Percentiles rank a stretch among this genome's conserved stretches.
phyloP scores from a whole-genome alignment of 2,329 filamentous ascomycete species.

The Trichoderma atrobrunneum region DNA sequence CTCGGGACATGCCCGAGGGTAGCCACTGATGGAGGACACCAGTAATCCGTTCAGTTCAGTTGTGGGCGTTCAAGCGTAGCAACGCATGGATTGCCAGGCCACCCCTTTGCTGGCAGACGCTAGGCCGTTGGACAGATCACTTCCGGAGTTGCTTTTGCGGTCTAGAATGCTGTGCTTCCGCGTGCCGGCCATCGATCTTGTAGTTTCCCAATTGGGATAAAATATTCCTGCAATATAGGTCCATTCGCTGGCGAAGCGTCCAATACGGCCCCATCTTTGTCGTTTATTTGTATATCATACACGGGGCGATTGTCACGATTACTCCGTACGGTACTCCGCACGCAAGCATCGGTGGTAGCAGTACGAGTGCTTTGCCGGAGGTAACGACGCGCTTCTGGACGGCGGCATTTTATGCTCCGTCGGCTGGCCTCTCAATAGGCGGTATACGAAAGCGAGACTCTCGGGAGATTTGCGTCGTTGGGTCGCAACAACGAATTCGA shows the following conservation, averaged over 20 bases:
- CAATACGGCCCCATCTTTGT: not conserved
- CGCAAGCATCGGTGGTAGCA: not conserved
- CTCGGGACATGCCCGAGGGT: constrained; percentile 5
- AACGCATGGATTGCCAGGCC: not conserved
- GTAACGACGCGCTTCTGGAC: not conserved
- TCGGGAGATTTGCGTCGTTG: not conserved
- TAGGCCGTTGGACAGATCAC: not conserved
- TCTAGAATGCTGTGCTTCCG: not conserved
- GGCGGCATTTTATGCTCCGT: not conserved
- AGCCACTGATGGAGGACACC: not conserved
- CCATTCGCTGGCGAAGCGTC: not conserved
- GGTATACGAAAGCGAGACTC: not conserved
- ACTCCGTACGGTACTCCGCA: not conserved
- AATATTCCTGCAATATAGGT: not conserved
- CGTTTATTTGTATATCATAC: not conserved
- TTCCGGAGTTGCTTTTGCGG: not conserved
- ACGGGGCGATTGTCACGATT: not conserved
- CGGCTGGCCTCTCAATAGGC: not conserved
- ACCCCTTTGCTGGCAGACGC: not conserved
- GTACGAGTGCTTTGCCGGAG: not conserved
- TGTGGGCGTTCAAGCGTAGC: not conserved
- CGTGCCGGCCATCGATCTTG: not conserved
- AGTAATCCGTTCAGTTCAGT: not conserved
- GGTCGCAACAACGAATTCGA: not conserved
- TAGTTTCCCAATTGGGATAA: not conserved